Evolutionary conservation across 352 stramenopile genomes (phyloP).

Genomic region (Elongisporangium senticosum): DNA sequence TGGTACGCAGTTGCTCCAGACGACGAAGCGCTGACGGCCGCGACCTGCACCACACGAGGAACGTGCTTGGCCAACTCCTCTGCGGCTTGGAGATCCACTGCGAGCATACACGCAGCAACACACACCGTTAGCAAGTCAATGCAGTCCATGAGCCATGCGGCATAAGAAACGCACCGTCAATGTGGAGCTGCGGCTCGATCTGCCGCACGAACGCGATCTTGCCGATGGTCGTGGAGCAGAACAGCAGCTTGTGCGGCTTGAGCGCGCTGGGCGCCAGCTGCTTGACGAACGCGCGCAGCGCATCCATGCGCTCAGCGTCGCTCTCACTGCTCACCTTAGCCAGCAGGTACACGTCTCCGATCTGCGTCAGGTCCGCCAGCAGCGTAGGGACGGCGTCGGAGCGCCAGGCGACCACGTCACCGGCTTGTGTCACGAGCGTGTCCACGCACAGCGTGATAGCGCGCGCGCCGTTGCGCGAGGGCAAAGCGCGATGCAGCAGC

Average conservation of each 20-base stretch:
- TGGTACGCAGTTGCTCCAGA: slow-evolving; percentile 42
- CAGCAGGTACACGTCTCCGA: slow-evolving; percentile 69
- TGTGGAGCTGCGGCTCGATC: slow-evolving; percentile 75
- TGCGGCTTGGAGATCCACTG: slow-evolving; percentile 53
- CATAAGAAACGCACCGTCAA: slow-evolving; percentile 53
- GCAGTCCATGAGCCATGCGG: not conserved
- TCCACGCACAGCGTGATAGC: slow-evolving; percentile 65
- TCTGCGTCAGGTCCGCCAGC: slow-evolving; percentile 47
- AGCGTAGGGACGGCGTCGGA: slow-evolving; percentile 35
- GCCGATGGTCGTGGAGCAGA: slow-evolving; percentile 68
- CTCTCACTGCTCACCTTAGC: slow-evolving; percentile 32
- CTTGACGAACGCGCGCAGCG: slow-evolving; percentile 40
- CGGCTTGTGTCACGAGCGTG: slow-evolving; percentile 32
- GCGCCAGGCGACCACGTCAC: slow-evolving; percentile 31
- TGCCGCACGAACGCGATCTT: slow-evolving; percentile 86
- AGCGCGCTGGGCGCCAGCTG: slow-evolving; percentile 20
- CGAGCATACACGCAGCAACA: slow-evolving; percentile 6
- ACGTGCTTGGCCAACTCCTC: slow-evolving; percentile 74
- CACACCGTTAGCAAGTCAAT: slow-evolving; percentile 6
- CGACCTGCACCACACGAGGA: slow-evolving; percentile 60
- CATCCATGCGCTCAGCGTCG: slow-evolving; percentile 25
- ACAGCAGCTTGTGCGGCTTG: slow-evolving; percentile 71
- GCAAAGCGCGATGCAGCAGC: slow-evolving; percentile 51
- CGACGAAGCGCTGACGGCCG: slow-evolving; percentile 16
- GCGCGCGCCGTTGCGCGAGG: slow-evolving; percentile 51